Base-by-base conservation (phyloP, 2,329 filamentous ascomycete genomes). In the Aspergillus uvarum region DNA sequence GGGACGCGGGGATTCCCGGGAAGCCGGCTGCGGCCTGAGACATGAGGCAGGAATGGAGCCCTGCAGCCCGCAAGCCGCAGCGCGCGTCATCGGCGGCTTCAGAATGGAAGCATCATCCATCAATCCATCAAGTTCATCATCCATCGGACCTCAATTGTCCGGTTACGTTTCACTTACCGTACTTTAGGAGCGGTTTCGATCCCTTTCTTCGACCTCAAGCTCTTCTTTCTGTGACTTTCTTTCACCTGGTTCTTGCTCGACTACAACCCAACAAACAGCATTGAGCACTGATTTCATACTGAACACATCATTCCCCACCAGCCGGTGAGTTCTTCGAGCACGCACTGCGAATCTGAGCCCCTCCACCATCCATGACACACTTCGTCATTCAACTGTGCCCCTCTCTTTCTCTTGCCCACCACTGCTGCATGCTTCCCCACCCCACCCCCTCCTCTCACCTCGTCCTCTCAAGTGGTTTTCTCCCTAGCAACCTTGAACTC, bases 221-320 rank as follows among this genome's bases (percentile, higher is more conserved):
- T 51, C 29, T 14, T 47, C n/a, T 44, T 24, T n/a, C 29, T 48
- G n/a, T 21, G 22, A 16, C 10, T 24, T 24, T 22, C 31, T 29
- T 4, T 47, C 29, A 24, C 47, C 51, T 32, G 47, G 35, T 56
- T 32, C 21, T 53, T 22, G n/a, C 53, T 54, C 52, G 50, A 35
- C 49, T 22, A 35, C 47, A 35, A 57, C 21, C 22, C 42, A 48
- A 47, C 56, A 42, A 47, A 47, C 56, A 44, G 38, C 16, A 44
- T 16, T 50, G 56, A 54, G 38, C 54, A 53, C 49, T 74, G 66
- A 70, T 68, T 71, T 74, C 73, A 76, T 71, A 51, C 68, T 75
- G 72, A 76, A 72, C 68, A 59, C 65, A 68, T 74, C 68, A 71
- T 65, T 67, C 69, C 71, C 72, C 74, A 74, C 67, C 61, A 68